Percentiles rank a stretch among this genome's conserved stretches.
Conservation (phyloP, 2,329 filamentous ascomycete genomes). For the Penicillium rolfsii region DNA sequence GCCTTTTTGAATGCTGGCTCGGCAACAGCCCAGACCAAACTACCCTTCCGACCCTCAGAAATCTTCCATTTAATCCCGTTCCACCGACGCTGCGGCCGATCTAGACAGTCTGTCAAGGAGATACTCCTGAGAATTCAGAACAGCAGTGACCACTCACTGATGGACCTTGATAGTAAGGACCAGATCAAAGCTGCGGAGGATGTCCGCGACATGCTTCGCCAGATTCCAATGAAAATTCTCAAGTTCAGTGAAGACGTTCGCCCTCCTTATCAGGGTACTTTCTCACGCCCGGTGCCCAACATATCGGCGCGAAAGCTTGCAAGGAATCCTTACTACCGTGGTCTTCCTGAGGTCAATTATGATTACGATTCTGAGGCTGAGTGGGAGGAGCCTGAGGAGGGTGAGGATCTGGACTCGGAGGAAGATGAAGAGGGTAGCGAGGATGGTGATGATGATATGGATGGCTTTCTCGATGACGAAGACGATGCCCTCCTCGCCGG, state of each 20-base stretch:
- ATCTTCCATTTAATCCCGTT: constrained; percentile 46
- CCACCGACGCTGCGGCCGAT: constrained; percentile 37
- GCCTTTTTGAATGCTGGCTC: constrained; percentile 37
- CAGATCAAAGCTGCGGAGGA: constrained; percentile 25
- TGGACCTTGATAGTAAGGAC: constrained; percentile 28
- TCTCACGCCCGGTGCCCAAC: constrained; percentile 53
- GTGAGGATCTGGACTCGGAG: constrained; percentile 68
- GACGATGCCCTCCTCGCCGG: constrained; percentile 65
- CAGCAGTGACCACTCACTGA: constrained; percentile 38
- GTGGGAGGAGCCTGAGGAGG: constrained; percentile 73
- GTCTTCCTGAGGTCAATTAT: constrained; percentile 61
- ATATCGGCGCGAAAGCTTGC: constrained; percentile 51
- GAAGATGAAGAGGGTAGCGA: constrained; percentile 65
- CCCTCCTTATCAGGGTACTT: constrained; percentile 66
- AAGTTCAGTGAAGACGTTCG: constrained; percentile 66
- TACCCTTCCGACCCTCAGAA: constrained; percentile 39
- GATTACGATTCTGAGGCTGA: constrained; percentile 68
- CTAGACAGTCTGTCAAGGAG: constrained; percentile 56
- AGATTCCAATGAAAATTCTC: constrained; percentile 61
- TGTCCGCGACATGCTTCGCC: constrained; percentile 48
- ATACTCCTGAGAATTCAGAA: constrained; percentile 62
- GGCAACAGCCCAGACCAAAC: constrained; percentile 16
- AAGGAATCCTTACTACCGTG: constrained; percentile 58
- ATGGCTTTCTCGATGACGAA: constrained; percentile 85
- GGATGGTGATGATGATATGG: constrained; percentile 81